Conservation (phyloP, 768 basidiomycete species). For the Paxillus involutus region DNA sequence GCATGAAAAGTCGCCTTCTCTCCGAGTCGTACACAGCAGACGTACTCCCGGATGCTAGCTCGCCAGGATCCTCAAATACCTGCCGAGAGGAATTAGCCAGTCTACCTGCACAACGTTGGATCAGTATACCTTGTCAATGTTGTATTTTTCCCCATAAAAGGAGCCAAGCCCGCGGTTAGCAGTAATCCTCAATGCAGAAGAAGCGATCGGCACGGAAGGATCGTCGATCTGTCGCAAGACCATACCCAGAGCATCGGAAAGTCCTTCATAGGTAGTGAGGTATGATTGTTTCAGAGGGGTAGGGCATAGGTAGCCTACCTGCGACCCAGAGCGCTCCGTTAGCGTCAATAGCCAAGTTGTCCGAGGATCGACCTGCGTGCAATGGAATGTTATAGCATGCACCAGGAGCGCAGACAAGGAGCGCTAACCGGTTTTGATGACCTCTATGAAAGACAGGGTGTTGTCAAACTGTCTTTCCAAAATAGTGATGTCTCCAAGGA, state of each 20-base stretch:
- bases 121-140: conserved; percentile 50
- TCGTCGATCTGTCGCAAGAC: conserved; percentile 41
- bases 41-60: conserved; percentile 54
- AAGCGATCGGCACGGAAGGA: conserved; percentile 42
- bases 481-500: conserved; percentile 47
- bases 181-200: conserved; percentile 51
- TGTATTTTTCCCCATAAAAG: conserved; percentile 61
- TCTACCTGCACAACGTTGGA: neutral
- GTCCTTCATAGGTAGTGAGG: conserved; percentile 28
- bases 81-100: conserved; percentile 24
- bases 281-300: neutral
- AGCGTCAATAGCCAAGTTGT: conserved; percentile 61
- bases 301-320: conserved; percentile 35
- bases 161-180: conserved; percentile 50
- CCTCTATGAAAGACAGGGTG: conserved; percentile 52
- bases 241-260: conserved; percentile 40
- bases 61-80: conserved; percentile 71
- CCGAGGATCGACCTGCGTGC: conserved; percentile 46
- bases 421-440: conserved; percentile 49
- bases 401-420: conserved; percentile 3
- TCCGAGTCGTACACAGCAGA: conserved; percentile 54
- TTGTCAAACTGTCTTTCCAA: conserved; percentile 62
- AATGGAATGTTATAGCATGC: conserved; percentile 6
- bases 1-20: conserved; percentile 52
- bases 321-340: conserved; percentile 65